phyloP scores from a whole-genome alignment of 2,329 filamentous ascomycete genomes.

The Akanthomyces uredinophilus region DNA sequence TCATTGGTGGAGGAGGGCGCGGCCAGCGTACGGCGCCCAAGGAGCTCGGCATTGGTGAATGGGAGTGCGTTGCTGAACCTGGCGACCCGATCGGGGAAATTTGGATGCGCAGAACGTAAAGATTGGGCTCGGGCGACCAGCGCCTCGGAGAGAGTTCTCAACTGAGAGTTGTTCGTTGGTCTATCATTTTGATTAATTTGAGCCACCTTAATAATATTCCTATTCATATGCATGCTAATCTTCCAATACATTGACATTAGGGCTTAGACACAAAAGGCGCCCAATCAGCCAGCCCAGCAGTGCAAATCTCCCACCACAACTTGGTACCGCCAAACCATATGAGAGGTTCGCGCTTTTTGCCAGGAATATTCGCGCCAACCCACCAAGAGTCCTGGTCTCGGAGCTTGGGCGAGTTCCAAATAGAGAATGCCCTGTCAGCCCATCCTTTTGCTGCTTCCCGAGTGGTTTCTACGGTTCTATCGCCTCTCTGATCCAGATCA shows the following conservation, averaged over 20 bases:
- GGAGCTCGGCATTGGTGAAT: constrained; percentile 64
- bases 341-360: not conserved
- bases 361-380: not conserved
- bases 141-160: not conserved
- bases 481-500: not conserved
- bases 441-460: not conserved
- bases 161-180: too few relatives aligned
- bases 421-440: not conserved
- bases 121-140: not conserved
- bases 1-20: constrained; percentile 71
- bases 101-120: constrained; percentile 43
- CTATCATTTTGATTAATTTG: too few relatives aligned
- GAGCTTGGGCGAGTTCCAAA: not conserved
- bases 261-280: not conserved
- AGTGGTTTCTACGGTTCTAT: not conserved
- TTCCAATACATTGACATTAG: not conserved
- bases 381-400: not conserved
- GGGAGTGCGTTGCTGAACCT: constrained; percentile 59
- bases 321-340: not conserved
- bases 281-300: not conserved
- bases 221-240: not conserved
- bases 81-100: constrained; percentile 67
- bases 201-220: not conserved
- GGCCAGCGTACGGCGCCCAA: constrained; percentile 58
- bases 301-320: not conserved